A percentile compares a stretch with the other conserved stretches of the same genome.
phyloP scores from a whole-genome alignment of 139 green algal genomes.

The Chlamydomonas schloesseri region DNA sequence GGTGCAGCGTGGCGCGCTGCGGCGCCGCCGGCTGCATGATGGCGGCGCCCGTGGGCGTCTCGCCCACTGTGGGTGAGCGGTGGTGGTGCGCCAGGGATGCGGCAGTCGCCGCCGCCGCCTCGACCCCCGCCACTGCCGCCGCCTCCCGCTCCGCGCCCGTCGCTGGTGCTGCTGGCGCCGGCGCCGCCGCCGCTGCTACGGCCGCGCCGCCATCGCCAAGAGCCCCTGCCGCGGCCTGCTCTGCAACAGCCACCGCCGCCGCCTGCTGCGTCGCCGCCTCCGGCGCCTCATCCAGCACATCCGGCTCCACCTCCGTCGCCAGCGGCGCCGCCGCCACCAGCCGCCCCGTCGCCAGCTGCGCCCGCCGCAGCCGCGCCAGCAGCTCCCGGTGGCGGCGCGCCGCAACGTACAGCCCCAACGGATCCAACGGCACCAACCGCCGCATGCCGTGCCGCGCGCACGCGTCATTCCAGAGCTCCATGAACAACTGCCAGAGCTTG shows the following conservation, averaged over 20 bases:
- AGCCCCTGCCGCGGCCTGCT: too few species aligned
- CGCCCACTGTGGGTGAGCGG: neutral
- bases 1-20: neutral
- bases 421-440: constrained; percentile 55
- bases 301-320: constrained; percentile 16
- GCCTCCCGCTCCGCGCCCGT: neutral
- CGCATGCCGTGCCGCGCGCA: constrained; percentile 45
- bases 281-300: neutral
- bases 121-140: neutral
- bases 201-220: too few species aligned
- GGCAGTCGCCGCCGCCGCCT: neutral
- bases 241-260: neutral
- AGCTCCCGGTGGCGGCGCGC: constrained; percentile 40
- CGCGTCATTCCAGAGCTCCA: constrained; percentile 63
- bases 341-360: constrained; percentile 30
- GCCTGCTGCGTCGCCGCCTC: neutral
- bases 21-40: constrained; percentile 32
- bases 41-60: constrained; percentile 24
- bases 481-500: constrained; percentile 53
- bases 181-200: too few species aligned
- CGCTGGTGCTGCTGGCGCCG: neutral
- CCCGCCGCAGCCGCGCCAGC: neutral
- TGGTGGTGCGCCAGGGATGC: neutral
- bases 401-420: constrained; percentile 52
- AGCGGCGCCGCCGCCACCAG: constrained; percentile 22